Base-by-base conservation (phyloP, 116 monocot species). In the Iris pallida region DNA sequence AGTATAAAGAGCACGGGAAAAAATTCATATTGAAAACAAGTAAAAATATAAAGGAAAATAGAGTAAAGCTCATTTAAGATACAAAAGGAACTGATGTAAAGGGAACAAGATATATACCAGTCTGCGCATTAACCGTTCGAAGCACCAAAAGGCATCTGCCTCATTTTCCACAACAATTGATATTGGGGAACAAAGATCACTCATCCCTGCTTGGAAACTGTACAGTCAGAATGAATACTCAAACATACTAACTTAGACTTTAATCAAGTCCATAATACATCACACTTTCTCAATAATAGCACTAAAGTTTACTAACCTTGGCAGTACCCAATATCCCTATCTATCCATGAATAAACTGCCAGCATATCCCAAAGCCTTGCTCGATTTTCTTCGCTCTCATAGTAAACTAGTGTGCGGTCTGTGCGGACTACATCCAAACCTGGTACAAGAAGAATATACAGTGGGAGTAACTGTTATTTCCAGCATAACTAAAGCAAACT, bases 61-160 rank as follows among this genome's bases (percentile, higher is more conserved):
- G 43, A 55, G 9, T 42, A 55, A 42, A n/a, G 13, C n/a, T 15
- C 9, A 43, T 16, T 14, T 0, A 47, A 6, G 12, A 7, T 45
- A 55, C 16, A 69, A 16, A 57, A 2, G 55, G 58, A 20, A 17
- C 46, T 30, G 68, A 63, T n/a, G 6, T 6, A 11, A 47, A 41
- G 9, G 42, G 53, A 45, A 49, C 13, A 55, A 61, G n/a, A 60
- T 16, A 42, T 42, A 20, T 82, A 95, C 91, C 84, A 84, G 66
- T 80, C 76, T 91, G 8, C 82, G 84, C 95, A 95, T 95, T 8
- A 91, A 82, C 46, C 76, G 91, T 72, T 95, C 84, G 82, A 95
- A 95, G 76, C 95, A 95, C 95, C 95, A 95, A 80, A 95, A 95
- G 13, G 91, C 91, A 84, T 95, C 95, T 57, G 95, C 95, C 60